phyloP scores from a whole-genome alignment of 768 basidiomycete species.

The Trametes maxima region DNA sequence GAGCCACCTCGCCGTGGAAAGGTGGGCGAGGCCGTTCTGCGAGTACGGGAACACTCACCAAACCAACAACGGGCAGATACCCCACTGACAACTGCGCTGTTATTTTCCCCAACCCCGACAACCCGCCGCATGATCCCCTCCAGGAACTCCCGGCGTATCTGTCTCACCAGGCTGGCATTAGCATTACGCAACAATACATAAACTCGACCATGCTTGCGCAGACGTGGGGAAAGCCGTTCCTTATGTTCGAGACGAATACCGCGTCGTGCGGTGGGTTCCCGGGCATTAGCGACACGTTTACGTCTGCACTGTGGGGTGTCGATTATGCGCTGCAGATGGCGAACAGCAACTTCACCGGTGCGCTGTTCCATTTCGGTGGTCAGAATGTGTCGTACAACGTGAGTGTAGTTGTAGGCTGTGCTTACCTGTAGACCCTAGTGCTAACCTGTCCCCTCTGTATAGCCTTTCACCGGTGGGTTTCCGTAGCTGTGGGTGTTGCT shows the following conservation, averaged over 20 bases:
- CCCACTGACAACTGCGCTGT: slow-evolving; percentile 39
- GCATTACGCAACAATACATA: slow-evolving; percentile 43
- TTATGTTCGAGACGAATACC: slow-evolving; percentile 57
- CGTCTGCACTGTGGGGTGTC: slow-evolving; percentile 51
- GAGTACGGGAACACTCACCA: background rate
- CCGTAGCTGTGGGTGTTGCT: no score
- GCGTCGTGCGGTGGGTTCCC: slow-evolving; percentile 58
- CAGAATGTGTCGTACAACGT: slow-evolving; percentile 56
- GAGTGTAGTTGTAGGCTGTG: slow-evolving; percentile 24
- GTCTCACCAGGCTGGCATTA: slow-evolving; percentile 43
- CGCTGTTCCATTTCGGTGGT: slow-evolving; percentile 51
- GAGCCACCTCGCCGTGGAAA: slow-evolving; percentile 54
- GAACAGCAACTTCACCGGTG: slow-evolving; percentile 47
- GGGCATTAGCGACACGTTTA: slow-evolving; percentile 53
- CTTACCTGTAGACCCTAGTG: background rate
- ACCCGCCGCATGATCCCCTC: slow-evolving; percentile 37
- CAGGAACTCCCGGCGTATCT: slow-evolving; percentile 45
- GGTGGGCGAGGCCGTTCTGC: slow-evolving; percentile 36
- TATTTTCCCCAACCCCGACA: slow-evolving; percentile 28
- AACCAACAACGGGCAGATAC: slow-evolving; percentile 33
- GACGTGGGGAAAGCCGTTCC: slow-evolving; percentile 39
- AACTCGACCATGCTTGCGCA: slow-evolving; percentile 39
- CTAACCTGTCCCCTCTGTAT: background rate
- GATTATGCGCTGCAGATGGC: slow-evolving; percentile 55
- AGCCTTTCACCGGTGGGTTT: slow-evolving; percentile 50